Percentiles rank a stretch among this genome's conserved stretches.
These are phyloP conservation scores for Wickerhamiella shivajii DNA, from an alignment of 805 yeast species.

Conservation along the genomic window DNA sequence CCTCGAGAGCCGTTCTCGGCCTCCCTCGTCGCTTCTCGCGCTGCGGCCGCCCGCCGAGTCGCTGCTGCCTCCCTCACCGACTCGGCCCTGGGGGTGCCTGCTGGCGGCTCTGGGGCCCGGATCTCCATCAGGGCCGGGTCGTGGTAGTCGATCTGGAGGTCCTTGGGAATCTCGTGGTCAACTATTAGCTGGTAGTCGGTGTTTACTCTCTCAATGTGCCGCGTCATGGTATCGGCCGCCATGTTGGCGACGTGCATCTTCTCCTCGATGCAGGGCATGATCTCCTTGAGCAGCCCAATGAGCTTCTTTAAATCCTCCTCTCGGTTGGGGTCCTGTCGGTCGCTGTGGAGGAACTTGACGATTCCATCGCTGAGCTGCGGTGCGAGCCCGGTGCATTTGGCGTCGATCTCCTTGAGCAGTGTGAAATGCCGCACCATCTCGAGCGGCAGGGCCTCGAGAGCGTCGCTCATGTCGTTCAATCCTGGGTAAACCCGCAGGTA, in stretches of 20 bases:
- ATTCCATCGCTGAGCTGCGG: constrained; percentile 52
- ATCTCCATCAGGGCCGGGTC: constrained; percentile 82
- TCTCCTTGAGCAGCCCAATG: constrained; percentile 37
- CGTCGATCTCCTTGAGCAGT: constrained; percentile 80
- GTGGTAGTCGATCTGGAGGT: constrained; percentile 41
- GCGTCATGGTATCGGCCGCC: constrained; percentile 62
- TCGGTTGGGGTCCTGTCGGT: constrained; percentile 18
- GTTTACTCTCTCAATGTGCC: constrained; percentile 59
- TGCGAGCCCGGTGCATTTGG: constrained; percentile 66
- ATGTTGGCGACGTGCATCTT: constrained; percentile 94
- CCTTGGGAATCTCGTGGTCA: constrained; percentile 69
- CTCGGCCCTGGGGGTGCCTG: constrained; percentile 69
- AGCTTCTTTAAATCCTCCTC: constrained; percentile 25
- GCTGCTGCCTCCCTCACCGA: constrained; percentile 85
- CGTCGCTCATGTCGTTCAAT: constrained; percentile 79
- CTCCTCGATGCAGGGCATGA: constrained; percentile 87
- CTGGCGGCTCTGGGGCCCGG: constrained; percentile 32
- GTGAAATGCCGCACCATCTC: constrained; percentile 79
- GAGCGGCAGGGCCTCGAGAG: constrained; percentile 75
- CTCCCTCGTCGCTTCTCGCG: constrained; percentile 18
- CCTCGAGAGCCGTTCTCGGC: constrained; percentile 10
- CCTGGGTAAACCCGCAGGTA: constrained; percentile 45
- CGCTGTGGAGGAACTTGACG: constrained; percentile 31
- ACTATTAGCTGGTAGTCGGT: constrained; percentile 63
- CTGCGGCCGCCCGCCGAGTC: constrained; percentile 53